A percentile compares a stretch with the other conserved stretches of the same genome.
Conservation (phyloP, 1,139 yeast genomes). For the Geotrichum restrictum region DNA sequence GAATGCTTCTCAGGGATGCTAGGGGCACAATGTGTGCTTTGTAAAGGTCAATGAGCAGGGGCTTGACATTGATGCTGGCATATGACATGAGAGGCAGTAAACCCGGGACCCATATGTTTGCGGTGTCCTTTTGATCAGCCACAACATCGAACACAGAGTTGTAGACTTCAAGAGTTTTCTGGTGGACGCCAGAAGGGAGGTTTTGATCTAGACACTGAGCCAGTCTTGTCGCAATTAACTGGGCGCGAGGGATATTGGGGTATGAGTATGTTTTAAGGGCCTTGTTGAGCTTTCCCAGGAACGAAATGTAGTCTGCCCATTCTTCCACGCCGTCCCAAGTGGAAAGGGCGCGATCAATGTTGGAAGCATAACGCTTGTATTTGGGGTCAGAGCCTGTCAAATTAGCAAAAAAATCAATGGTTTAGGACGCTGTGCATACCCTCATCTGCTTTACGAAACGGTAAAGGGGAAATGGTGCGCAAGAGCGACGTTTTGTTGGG, state of each 20-base stretch:
- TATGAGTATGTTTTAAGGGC: constrained; percentile 50
- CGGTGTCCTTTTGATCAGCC: constrained; percentile 37
- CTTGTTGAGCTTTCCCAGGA: constrained; percentile 71
- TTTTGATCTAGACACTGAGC: constrained; percentile 67
- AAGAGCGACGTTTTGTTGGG: constrained; percentile 2
- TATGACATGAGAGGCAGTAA: constrained; percentile 77
- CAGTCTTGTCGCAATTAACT: constrained; percentile 40
- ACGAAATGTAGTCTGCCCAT: constrained; percentile 98
- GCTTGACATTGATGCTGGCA: constrained; percentile 85
- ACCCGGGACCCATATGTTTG: constrained; percentile 81
- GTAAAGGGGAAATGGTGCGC: constrained; percentile 5
- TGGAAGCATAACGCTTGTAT: constrained; percentile 63
- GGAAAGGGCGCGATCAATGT: constrained; percentile 67
- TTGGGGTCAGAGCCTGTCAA: constrained; percentile 42
- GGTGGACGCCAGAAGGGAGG: constrained; percentile 93
- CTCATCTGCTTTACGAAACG: constrained; percentile 3
- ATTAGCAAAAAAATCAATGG: neutral
- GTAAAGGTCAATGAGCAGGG: constrained; percentile 61
- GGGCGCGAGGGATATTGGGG: constrained; percentile 48
- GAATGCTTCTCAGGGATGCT: constrained; percentile 50
- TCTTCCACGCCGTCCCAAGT: constrained; percentile 84
- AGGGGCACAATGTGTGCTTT: constrained; percentile 54
- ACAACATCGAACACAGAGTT: constrained; percentile 62
- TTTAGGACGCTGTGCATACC: neutral
- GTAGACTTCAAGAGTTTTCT: constrained; percentile 76